phyloP scores from a whole-genome alignment of 148 eudicot genomes.

The Hydrangea macrophylla region DNA sequence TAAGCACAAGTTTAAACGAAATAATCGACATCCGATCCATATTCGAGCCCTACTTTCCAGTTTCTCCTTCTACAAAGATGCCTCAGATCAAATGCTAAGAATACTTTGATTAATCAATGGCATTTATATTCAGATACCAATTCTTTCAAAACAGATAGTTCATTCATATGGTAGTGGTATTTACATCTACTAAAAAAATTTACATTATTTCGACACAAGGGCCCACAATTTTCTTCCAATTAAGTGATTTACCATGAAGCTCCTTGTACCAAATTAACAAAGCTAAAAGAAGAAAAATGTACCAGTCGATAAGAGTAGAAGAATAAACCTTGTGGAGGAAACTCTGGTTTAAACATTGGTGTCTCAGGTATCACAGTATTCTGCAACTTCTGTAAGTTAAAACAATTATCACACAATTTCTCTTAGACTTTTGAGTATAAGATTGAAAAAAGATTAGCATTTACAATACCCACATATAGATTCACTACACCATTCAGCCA shows the following conservation, averaged over 20 bases:
- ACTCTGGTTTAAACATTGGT: constrained; percentile 93
- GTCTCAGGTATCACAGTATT: constrained; percentile 88
- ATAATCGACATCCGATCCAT: too few relatives aligned
- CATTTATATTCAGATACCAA: neutral
- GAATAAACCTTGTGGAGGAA: constrained; percentile 85
- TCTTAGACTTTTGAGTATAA: too few relatives aligned
- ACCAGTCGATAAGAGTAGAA: neutral
- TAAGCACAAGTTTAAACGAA: too few relatives aligned
- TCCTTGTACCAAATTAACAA: neutral
- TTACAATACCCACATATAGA: too few relatives aligned
- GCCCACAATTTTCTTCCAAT: neutral
- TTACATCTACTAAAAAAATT: neutral
- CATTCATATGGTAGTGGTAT: neutral
- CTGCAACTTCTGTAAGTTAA: constrained; percentile 55
- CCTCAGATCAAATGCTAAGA: neutral
- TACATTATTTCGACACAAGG: neutral
- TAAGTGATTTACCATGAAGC: neutral
- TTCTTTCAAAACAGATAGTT: neutral
- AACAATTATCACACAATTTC: too few relatives aligned
- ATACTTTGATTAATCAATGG: neutral
- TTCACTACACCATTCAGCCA: too few relatives aligned
- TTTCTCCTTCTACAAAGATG: neutral
- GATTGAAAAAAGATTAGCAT: too few relatives aligned
- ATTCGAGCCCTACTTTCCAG: neutral
- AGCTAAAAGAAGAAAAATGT: neutral